phyloP scores from a whole-genome alignment of 257 asterid species.

The Lavandula angustifolia region DNA sequence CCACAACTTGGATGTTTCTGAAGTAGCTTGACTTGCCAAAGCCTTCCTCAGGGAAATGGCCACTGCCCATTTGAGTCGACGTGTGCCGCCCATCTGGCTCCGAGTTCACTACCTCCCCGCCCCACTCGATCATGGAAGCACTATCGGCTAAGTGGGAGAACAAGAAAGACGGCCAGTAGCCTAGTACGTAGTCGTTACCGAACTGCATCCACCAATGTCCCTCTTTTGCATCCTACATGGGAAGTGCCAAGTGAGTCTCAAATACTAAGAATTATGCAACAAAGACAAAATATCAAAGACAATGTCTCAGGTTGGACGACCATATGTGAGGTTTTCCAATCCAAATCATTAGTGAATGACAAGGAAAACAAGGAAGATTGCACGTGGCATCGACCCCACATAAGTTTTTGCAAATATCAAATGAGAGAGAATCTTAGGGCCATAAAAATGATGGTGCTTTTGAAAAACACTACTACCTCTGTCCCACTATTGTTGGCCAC shows the following conservation, averaged over 20 bases:
- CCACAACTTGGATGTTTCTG: slow-evolving; percentile 76
- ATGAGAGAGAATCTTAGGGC: slow-evolving; percentile 45
- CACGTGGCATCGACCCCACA: no score
- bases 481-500: no score
- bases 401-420: neutral
- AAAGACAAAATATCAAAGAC: no score
- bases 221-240: slow-evolving; percentile 70
- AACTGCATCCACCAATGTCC: slow-evolving; percentile 95
- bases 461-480: neutral
- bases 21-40: slow-evolving; percentile 84
- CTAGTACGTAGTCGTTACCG: slow-evolving; percentile 71
- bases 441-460: slow-evolving; percentile 33
- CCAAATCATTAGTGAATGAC: no score
- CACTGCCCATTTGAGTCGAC: slow-evolving; percentile 84
- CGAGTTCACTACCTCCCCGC: slow-evolving; percentile 82
- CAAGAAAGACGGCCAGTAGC: slow-evolving; percentile 92
- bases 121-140: slow-evolving; percentile 85
- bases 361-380: neutral
- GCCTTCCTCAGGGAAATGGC: slow-evolving; percentile 82
- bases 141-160: slow-evolving; percentile 73
- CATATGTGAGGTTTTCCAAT: no score
- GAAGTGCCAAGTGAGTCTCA: neutral
- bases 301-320: no score
- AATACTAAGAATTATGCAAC: neutral
- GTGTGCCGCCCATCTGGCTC: slow-evolving; percentile 71